These are phyloP conservation scores for Epichloe uncinata DNA, from an alignment of 2,329 filamentous ascomycete species.

Conservation along the genomic window DNA sequence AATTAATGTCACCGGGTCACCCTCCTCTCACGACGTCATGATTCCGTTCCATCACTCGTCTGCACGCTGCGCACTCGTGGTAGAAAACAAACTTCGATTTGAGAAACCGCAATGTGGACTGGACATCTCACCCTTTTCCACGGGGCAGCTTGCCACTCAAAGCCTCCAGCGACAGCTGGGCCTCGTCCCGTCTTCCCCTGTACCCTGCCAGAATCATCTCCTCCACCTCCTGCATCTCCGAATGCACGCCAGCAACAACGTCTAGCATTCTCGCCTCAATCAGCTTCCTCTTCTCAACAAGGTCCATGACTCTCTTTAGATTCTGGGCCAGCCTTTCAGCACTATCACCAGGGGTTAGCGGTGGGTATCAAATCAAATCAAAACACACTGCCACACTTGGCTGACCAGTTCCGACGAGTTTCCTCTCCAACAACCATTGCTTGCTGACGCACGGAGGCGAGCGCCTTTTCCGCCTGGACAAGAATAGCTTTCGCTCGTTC, in stretches of 20 bases:
- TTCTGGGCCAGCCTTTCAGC: conserved; percentile 6
- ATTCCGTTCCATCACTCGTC: background rate
- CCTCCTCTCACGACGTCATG: background rate
- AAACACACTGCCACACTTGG: background rate
- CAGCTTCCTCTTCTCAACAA: conserved; percentile 12
- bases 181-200: conserved; percentile 14
- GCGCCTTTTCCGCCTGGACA: conserved; percentile 11
- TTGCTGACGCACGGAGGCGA: conserved; percentile 14
- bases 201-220: conserved; percentile 18
- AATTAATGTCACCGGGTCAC: conserved; percentile 1
- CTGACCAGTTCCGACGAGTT: conserved; percentile 12
- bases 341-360: conserved; percentile 6
- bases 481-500: conserved; percentile 13
- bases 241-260: conserved; percentile 11
- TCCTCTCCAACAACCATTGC: conserved; percentile 12
- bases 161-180: conserved; percentile 6
- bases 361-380: background rate
- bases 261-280: conserved; percentile 17
- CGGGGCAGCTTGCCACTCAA: background rate
- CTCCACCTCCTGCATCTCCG: conserved; percentile 13
- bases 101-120: background rate
- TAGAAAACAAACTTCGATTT: too few relatives aligned
- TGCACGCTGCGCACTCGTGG: background rate
- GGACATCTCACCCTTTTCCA: background rate
- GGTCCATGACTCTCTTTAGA: conserved; percentile 10